Conservation (phyloP, 2,329 filamentous ascomycete genomes). For the Penicillium polonicum region DNA sequence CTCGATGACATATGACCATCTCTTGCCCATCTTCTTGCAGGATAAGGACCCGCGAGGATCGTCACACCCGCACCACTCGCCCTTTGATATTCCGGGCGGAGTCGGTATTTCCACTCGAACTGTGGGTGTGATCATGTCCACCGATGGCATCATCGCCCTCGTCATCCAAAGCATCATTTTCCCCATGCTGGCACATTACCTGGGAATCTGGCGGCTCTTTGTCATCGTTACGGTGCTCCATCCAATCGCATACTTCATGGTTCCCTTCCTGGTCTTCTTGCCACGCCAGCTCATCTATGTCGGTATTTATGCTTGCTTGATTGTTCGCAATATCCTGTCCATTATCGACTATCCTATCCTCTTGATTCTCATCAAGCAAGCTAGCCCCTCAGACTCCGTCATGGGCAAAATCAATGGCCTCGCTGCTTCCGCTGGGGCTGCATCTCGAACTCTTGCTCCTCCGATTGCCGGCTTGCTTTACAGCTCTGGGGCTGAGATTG, state of each 20-base stretch:
- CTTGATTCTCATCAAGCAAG: slow-evolving; percentile 71
- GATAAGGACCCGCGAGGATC: slow-evolving; percentile 52
- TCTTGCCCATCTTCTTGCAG: slow-evolving; percentile 90
- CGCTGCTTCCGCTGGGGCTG: slow-evolving; percentile 69
- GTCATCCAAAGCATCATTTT: slow-evolving; percentile 72
- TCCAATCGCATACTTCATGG: slow-evolving; percentile 65
- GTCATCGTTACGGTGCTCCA: slow-evolving; percentile 64
- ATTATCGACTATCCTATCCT: slow-evolving; percentile 68
- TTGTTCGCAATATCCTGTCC: slow-evolving; percentile 65
- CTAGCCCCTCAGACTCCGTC: slow-evolving; percentile 60
- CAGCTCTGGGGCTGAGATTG: slow-evolving; percentile 56
- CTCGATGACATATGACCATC: slow-evolving; percentile 90
- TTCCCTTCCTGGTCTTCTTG: slow-evolving; percentile 65
- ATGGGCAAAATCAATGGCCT: slow-evolving; percentile 71
- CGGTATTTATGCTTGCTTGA: slow-evolving; percentile 65
- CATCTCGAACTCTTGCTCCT: slow-evolving; percentile 67
- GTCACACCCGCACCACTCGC: slow-evolving; percentile 34
- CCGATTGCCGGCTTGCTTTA: slow-evolving; percentile 68
- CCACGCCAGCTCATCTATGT: slow-evolving; percentile 55
- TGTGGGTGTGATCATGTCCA: slow-evolving; percentile 66
- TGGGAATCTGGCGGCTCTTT: slow-evolving; percentile 68
- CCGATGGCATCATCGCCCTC: slow-evolving; percentile 70
- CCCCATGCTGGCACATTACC: slow-evolving; percentile 60
- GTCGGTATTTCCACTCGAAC: slow-evolving; percentile 65
- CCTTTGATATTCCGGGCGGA: slow-evolving; percentile 62